Base-by-base conservation (phyloP, 116 monocot species). In the Phalaenopsis hybrid region DNA sequence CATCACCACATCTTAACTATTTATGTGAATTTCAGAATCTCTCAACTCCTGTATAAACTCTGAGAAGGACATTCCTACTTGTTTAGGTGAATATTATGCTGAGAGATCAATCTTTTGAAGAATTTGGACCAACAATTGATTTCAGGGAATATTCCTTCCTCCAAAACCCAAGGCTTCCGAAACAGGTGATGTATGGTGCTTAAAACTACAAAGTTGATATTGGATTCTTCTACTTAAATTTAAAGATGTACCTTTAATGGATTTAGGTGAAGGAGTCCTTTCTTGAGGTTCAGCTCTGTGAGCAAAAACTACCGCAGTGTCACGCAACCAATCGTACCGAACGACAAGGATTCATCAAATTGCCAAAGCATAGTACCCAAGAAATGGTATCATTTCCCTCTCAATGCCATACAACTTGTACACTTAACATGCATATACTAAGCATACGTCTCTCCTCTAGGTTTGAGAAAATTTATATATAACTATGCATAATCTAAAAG, bases 101-200 rank as follows among this genome's bases (percentile, higher is more conserved):
- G 41, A 88, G 79, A 43, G 84, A 86, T 12, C 81, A 90, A 57
- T 81, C 89, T 79, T 86, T 89, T 82, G 88, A 45, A 52, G 92
- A 92, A 79, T 96, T 94, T 84, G 96, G 96, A 43, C 81, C 84
- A 46, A 79, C 58, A 61, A 94, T 96, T 88, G 86, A 86, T 83
- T 94, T 96, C 81, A 89, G 92, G 84, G 96, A 94, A 69, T 94
- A 94, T 81, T 94, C 94, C 21, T 96, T 96, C 82, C 87, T 96
- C 83, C 84, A 94, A 41, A 96, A 96, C 79, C 91, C 92, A 65
- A 85, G 81, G 74, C 77, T 96, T 63, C 85, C 96, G 12, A 86
- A 80, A 50, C 63, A 91, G 83, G 96, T 92, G 82, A 81, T 28
- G 0, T 8, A n/a, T 57, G 44, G 13, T 5, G 72, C 6, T 5